Evolutionary conservation across 345 rosid genomes (phyloP).

Genomic region (Rhizophora apiculata): DNA sequence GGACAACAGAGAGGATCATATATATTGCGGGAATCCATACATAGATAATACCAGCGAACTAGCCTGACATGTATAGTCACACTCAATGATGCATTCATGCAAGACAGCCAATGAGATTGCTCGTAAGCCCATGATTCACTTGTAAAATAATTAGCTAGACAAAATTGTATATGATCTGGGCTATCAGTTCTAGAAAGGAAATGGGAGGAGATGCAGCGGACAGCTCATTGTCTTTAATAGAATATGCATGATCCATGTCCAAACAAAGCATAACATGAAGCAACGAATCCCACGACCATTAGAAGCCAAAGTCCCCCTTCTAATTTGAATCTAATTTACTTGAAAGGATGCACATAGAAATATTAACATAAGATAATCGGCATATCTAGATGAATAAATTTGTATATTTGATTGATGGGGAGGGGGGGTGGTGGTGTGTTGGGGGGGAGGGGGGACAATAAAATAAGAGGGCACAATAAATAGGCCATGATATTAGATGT

Average conservation of each 20-base stretch:
- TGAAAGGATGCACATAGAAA: too few species aligned
- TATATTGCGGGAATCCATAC: conserved; percentile 35
- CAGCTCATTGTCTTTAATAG: conserved; percentile 42
- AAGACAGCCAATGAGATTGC: conserved; percentile 43
- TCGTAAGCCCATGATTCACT: conserved; percentile 25
- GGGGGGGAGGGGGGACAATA: conserved; percentile 41
- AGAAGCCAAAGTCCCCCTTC: conserved; percentile 13
- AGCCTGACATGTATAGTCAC: conserved; percentile 36
- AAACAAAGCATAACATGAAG: conserved; percentile 21
- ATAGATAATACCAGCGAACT: conserved; percentile 37
- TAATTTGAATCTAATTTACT: conserved; percentile 5
- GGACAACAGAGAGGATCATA: conserved; percentile 29
- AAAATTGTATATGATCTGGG: conserved; percentile 22
- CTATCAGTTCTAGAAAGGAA: conserved; percentile 4
- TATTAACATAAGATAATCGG: too few species aligned
- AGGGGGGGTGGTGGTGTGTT: conserved; percentile 32
- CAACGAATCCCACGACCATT: conserved; percentile 20
- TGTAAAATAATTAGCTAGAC: conserved; percentile 17
- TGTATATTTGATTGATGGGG: conserved; percentile 7
- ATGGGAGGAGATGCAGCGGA: conserved; percentile 13
- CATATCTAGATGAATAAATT: background rate
- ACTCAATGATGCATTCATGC: conserved; percentile 42
- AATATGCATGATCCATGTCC: conserved; percentile 25
- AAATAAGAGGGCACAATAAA: conserved; percentile 41
- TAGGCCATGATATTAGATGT: conserved; percentile 37